phyloP scores from a whole-genome alignment of 345 rosid species.

The Camelina hispida region DNA sequence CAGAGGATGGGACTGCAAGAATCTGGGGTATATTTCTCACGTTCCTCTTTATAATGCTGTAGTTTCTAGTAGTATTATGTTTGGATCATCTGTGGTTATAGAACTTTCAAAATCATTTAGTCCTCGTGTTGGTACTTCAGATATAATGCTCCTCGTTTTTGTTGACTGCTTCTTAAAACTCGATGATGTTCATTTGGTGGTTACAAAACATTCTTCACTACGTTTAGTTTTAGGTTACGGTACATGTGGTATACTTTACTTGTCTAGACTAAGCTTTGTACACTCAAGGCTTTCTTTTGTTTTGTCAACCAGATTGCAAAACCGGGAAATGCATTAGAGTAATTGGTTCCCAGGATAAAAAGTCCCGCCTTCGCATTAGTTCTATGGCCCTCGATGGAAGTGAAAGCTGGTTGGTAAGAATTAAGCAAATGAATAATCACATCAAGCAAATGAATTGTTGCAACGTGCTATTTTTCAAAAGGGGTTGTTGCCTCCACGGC shows the following conservation, averaged over 20 bases:
- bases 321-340: constrained; percentile 80
- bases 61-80: neutral
- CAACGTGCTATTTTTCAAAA: neutral
- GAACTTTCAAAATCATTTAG: neutral
- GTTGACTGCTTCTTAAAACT: constrained; percentile 14
- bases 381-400: constrained; percentile 92
- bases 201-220: too few species aligned
- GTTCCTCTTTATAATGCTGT: neutral
- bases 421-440: constrained; percentile 35
- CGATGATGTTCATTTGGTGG: neutral
- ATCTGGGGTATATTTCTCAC: constrained; percentile 74
- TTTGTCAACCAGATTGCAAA: constrained; percentile 73
- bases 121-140: constrained; percentile 23
- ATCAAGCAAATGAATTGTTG: constrained; percentile 21
- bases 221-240: too few species aligned
- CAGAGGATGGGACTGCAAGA: constrained; percentile 96
- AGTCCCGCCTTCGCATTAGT: constrained; percentile 55
- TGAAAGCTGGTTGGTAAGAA: constrained; percentile 98
- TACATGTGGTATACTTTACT: neutral
- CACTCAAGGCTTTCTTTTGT: constrained; percentile 25
- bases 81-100: constrained; percentile 12
- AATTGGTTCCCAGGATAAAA: constrained; percentile 62
- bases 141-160: constrained; percentile 6
- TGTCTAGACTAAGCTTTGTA: constrained; percentile 7
- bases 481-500: neutral